Base-by-base conservation (phyloP, 345 rosid genomes). In the Theobroma cacao region DNA sequence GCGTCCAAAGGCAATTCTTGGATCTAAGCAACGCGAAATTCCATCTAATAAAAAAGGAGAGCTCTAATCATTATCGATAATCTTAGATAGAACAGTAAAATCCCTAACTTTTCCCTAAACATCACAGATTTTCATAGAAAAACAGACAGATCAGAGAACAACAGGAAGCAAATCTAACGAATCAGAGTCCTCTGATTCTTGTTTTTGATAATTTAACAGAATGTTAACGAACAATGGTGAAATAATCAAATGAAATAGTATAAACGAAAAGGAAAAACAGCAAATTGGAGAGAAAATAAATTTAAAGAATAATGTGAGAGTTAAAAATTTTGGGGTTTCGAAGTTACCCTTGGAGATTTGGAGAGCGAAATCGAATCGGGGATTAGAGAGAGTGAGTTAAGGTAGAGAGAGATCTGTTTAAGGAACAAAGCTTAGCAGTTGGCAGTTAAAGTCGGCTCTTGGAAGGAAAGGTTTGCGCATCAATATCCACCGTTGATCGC, bases 71-170 rank as follows among this genome's bases (percentile, higher is more conserved):
- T 38, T 36, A 38, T 38, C 22, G 38, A 28, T 36, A 55, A 40
- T 5, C 38, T 38, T 74, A 58, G n/a, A 74, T 59, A 38, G 38
- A 74, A 38, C 34, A 74, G 66, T 55, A 36, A 74, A 72, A 60
- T 26, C 33, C 38, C 58, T 48, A 18, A 45, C 30, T 31, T 59
- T 59, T 30, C 11, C 71, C 71, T 14, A 6, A 55, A 59, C 28
- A 66, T 30, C 22, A 28, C 11, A 69, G 33, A 69, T 34, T 69
- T 50, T 22, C 40, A 68, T 31, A 15, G 24, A 28, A 22, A 81
- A 53, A 53, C 50, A 73, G 47, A 26, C 34, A 63, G 73, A 78
- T 40, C 28, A 17, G 62, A 69, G 79, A 53, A 74, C 14, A 56
- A 22, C 33, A 17, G 2, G 34, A 40, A 56, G 38, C 15, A 58